phyloP scores from a whole-genome alignment of 2,329 filamentous ascomycete species.

The Beauveria asiatica region DNA sequence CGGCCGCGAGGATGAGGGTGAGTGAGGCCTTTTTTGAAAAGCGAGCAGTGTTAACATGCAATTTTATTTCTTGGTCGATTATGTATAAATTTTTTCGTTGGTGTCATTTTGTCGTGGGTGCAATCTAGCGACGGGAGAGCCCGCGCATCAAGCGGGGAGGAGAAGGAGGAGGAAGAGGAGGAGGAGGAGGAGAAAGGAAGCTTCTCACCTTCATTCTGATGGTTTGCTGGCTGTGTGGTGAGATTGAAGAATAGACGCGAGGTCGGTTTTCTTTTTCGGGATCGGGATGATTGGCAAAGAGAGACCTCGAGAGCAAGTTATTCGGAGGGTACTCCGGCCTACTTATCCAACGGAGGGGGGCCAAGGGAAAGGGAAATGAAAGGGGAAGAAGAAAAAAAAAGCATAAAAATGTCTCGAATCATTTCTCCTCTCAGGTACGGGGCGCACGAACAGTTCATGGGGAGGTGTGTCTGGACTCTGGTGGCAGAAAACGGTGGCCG shows the following conservation, averaged over 20 bases:
- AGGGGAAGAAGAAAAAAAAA: no score
- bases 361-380: not conserved
- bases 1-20: constrained; percentile 2
- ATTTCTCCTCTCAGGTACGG: not conserved
- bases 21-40: not conserved
- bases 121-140: no score
- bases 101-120: not conserved
- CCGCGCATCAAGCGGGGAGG: no score
- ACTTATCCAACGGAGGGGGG: not conserved
- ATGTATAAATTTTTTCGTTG: no score
- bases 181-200: not conserved
- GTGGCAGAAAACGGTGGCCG: not conserved
- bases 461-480: not conserved
- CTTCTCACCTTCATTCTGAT: constrained; percentile 10
- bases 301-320: no score
- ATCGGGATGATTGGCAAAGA: not conserved
- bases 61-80: not conserved
- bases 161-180: not conserved
- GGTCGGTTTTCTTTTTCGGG: not conserved
- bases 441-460: not conserved
- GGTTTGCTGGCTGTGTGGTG: not conserved
- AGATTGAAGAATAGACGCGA: not conserved
- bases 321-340: not conserved
- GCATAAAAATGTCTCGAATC: not conserved
- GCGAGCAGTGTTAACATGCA: not conserved